Evolutionary conservation across 1,284 basidiomycete genomes (phyloP).

Genomic region (Phenoliferia sp.): DNA sequence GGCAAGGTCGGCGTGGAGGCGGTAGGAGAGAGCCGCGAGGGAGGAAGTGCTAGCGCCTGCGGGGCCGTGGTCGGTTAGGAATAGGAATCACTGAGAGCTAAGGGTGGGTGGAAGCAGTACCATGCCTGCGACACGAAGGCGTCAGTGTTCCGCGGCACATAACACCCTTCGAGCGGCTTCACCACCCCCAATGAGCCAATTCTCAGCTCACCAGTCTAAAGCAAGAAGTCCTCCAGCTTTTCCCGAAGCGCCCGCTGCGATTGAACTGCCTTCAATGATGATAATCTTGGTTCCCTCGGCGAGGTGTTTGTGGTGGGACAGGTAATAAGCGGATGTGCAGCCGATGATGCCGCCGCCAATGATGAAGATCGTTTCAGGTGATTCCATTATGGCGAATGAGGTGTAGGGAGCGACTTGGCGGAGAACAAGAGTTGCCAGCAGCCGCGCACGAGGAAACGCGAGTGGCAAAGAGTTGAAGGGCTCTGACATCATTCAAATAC

Average conservation of each 20-base stretch:
- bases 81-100: not conserved
- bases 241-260: slow-evolving; percentile 65
- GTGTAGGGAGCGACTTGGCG: too few relatives aligned
- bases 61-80: not conserved
- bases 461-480: too few relatives aligned
- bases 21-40: slow-evolving; percentile 69
- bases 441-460: too few relatives aligned
- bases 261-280: slow-evolving; percentile 68
- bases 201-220: slow-evolving; percentile 55
- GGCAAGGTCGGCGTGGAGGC: slow-evolving; percentile 73
- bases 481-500: too few relatives aligned
- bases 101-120: not conserved
- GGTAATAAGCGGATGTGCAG: slow-evolving; percentile 74
- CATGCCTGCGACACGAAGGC: not conserved
- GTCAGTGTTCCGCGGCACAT: not conserved
- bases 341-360: slow-evolving; percentile 67
- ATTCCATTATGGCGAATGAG: too few relatives aligned
- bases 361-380: slow-evolving; percentile 37
- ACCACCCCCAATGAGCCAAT: not conserved
- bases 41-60: slow-evolving; percentile 41
- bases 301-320: slow-evolving; percentile 40
- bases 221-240: slow-evolving; percentile 92
- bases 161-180: not conserved
- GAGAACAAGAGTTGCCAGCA: too few relatives aligned
- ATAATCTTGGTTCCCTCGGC: slow-evolving; percentile 38